Evolutionary conservation across 257 asterid genomes (phyloP).

Genomic region (Solanum bukasovii): DNA sequence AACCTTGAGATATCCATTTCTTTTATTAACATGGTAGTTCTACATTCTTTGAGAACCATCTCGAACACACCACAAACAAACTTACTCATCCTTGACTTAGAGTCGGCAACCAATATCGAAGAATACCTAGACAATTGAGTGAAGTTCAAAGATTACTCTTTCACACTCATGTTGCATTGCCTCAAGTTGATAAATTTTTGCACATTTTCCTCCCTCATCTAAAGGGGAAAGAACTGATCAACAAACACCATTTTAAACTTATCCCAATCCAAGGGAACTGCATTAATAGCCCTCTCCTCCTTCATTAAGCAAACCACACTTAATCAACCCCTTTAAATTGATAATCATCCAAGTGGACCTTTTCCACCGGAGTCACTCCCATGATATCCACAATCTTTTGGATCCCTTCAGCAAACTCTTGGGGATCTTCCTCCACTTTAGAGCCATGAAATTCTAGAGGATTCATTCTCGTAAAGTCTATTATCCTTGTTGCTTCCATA

Average conservation of each 20-base stretch:
- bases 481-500: neutral
- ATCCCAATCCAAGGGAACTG: neutral
- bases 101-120: neutral
- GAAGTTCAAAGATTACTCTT: neutral
- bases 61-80: neutral
- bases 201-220: neutral
- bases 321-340: neutral
- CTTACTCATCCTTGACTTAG: neutral
- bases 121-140: neutral
- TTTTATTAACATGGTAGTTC: no score
- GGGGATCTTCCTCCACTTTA: neutral
- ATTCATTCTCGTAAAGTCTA: no score
- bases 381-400: neutral
- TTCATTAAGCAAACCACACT: neutral
- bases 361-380: neutral
- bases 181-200: neutral
- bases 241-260: neutral
- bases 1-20: no score
- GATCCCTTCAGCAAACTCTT: neutral
- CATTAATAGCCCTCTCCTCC: neutral
- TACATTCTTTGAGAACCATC: neutral
- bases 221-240: neutral
- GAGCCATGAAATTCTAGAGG: neutral
- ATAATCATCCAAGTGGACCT: neutral
- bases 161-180: neutral